Evolutionary conservation across 2,329 filamentous ascomycete species (phyloP).

Genomic region (Fusarium nematophilum): DNA sequence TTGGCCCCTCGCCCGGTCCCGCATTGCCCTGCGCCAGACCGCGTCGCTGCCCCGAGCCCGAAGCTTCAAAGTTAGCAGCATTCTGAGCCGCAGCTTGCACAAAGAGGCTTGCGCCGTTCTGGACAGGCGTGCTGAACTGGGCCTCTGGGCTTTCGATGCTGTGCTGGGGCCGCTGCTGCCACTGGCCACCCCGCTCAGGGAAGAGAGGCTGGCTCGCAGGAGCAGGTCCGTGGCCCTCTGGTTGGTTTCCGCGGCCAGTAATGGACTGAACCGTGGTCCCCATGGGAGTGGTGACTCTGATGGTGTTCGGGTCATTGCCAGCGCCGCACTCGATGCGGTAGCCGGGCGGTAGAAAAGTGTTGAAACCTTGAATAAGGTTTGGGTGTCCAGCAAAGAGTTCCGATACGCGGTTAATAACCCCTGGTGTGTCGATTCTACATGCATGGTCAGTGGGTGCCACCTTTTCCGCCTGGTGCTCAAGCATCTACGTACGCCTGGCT

Average conservation of each 20-base stretch:
- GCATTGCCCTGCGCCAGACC: constrained; percentile 45
- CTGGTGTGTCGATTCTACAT: constrained; percentile 88
- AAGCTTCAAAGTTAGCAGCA: constrained; percentile 47
- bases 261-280: constrained; percentile 96
- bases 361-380: constrained; percentile 96
- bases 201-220: constrained; percentile 58
- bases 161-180: constrained; percentile 68
- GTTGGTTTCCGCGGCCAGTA: constrained; percentile 62
- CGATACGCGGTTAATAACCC: constrained; percentile 96
- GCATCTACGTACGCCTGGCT: constrained; percentile 81
- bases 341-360: constrained; percentile 94
- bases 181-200: constrained; percentile 61
- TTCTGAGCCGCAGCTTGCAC: constrained; percentile 55
- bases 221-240: constrained; percentile 56
- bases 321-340: constrained; percentile 97
- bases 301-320: constrained; percentile 93
- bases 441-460: constrained; percentile 42
- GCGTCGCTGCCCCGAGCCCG: constrained; percentile 47
- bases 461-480: not conserved
- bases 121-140: constrained; percentile 68
- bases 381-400: constrained; percentile 96
- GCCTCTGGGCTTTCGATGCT: constrained; percentile 72
- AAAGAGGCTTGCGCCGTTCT: constrained; percentile 62
- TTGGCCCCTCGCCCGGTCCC: constrained; percentile 56
- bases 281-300: constrained; percentile 95